Percentiles rank a stretch among this genome's conserved stretches.
These are phyloP conservation scores for Nothophoma quercina DNA, from an alignment of 2,329 filamentous ascomycete species.

Conservation along the genomic window DNA sequence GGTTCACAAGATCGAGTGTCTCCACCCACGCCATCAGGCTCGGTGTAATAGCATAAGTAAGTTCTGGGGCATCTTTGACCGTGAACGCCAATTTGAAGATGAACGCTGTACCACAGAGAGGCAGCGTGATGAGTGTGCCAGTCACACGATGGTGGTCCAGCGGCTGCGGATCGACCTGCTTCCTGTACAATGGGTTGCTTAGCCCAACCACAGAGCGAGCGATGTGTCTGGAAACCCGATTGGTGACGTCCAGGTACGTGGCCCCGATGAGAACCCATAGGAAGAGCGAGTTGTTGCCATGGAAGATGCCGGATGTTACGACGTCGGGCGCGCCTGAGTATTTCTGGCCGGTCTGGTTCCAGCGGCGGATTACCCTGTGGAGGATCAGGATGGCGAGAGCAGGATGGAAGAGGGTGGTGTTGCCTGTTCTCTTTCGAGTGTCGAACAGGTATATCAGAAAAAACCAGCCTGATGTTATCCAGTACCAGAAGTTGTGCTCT, in stretches of 20 bases:
- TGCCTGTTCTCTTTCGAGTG: constrained; percentile 39
- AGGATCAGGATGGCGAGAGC: constrained; percentile 62
- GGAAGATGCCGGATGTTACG: constrained; percentile 64
- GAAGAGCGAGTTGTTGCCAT: constrained; percentile 61
- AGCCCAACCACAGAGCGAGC: constrained; percentile 38
- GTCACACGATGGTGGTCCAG: constrained; percentile 42
- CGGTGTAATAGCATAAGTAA: constrained; percentile 57
- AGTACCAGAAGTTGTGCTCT: constrained; percentile 99
- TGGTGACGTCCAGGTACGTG: constrained; percentile 70
- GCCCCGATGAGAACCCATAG: constrained; percentile 78
- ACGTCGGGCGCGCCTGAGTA: constrained; percentile 91
- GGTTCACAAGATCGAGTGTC: constrained; percentile 35
- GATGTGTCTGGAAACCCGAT: constrained; percentile 51
- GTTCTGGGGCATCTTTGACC: constrained; percentile 84
- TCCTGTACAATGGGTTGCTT: constrained; percentile 22
- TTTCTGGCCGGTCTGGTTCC: constrained; percentile 98
- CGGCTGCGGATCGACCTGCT: constrained; percentile 29
- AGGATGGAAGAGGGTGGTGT: constrained; percentile 39
- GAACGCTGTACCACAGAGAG: constrained; percentile 65
- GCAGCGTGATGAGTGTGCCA: constrained; percentile 42
- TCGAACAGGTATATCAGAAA: constrained; percentile 56
- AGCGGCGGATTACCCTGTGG: constrained; percentile 74
- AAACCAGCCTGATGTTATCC: constrained; percentile 76
- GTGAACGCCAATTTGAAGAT: constrained; percentile 93
- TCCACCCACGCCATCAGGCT: constrained; percentile 59